Evolutionary conservation across 1,284 basidiomycete genomes (phyloP), one percentile per base, ranked within the genome.

Genomic region (Flammula alnicola): DNA sequence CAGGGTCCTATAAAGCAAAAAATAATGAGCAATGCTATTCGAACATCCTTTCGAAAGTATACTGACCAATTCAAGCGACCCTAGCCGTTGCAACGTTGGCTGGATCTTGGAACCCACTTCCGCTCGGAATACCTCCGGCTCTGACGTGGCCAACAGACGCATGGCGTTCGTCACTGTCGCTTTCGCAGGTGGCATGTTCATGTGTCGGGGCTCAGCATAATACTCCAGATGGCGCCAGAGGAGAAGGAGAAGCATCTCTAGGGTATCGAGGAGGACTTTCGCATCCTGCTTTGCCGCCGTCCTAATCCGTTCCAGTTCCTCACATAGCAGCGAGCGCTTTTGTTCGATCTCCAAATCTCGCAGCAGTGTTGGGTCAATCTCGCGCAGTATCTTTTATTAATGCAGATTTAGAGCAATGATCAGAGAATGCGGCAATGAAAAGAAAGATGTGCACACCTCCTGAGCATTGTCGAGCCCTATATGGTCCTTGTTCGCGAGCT

Each of bases 201-300:
- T 56, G 64, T 59, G 49, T 67, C 65, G 38, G 64, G 71, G 47
- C 63, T 73, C 58, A 11, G 75, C 64, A 59, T 86, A 90, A 56
- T 81, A 80, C 14, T 83, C 77, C 30, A 95, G 65, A 65, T 98
- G 95, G 26, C 93, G 79, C 87, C 92, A 95, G 9, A 94, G 75
- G 20, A 97, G 75, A 5, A 97, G 76, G 5, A 97, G 74, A 5
- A 93, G 69, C 75, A 95, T 89, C 69, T 97, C 94, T 40, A 88
- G 73, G 38, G 87, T 84, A 56, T 84, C 73, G 5, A 91, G 69
- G 31, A 80, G 73, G 49, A 73, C 74, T 59, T 75, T 79, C 2
- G 82, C 78, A 9, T 78, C 76, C 23, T 73, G 67, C 43, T 72
- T 75, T 4, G 77, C 72, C 17, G 66, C 63, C 0, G 57, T 57